Conservation (phyloP, 805 yeast genomes). For the Hanseniaspora meyeri region DNA sequence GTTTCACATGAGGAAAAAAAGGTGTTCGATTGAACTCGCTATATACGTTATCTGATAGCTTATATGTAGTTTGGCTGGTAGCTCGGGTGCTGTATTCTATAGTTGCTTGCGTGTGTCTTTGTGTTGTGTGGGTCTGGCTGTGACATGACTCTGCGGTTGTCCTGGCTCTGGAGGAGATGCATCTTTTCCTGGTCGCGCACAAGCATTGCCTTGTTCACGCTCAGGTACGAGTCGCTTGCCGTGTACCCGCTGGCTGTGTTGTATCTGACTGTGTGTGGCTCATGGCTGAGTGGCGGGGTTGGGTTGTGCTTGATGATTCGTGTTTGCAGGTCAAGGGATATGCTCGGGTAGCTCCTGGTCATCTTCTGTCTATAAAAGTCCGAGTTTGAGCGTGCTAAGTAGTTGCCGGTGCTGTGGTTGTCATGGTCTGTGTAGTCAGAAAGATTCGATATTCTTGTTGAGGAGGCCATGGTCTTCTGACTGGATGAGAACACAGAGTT, state of each 20-base stretch:
- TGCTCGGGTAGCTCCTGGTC: not conserved
- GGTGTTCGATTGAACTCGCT: too few species aligned
- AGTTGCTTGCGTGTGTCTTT: not conserved
- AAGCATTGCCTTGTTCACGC: not conserved
- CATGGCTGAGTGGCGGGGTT: conserved; percentile 1
- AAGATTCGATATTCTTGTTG: conserved; percentile 5
- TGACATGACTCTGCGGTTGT: not conserved
- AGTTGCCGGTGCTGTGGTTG: not conserved
- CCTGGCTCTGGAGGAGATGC: not conserved
- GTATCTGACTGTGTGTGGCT: not conserved
- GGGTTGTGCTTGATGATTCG: not conserved
- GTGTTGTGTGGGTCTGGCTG: not conserved
- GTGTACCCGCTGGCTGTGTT: not conserved
- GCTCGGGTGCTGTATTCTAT: conserved; percentile 12
- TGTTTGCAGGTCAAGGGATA: not conserved
- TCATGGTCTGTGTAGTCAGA: conserved; percentile 3
- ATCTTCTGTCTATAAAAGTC: conserved; percentile 5
- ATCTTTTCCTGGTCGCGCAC: conserved; percentile 2
- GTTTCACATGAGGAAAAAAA: too few species aligned
- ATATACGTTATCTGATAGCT: too few species aligned
- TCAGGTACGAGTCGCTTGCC: conserved; percentile 7
- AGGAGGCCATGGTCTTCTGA: not conserved
- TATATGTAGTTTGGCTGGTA: conserved; percentile 7
- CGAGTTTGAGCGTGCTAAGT: not conserved
- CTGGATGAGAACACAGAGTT: conserved; percentile 11